Evolutionary conservation across 2,329 filamentous ascomycete genomes (phyloP), one percentile per base, ranked within the genome.

Genomic region (Bipolaris zeicola): DNA sequence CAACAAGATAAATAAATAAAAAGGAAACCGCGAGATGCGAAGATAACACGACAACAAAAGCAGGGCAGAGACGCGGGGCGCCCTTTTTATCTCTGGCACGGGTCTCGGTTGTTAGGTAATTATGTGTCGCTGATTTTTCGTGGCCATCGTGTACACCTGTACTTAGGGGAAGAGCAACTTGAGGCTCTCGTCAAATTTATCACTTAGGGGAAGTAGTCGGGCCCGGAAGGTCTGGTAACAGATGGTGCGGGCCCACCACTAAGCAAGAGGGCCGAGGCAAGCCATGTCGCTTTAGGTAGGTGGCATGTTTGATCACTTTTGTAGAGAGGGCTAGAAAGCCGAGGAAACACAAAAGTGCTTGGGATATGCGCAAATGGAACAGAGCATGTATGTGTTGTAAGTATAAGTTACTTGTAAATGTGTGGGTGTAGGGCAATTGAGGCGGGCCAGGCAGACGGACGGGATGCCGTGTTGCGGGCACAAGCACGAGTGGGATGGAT

Each of bases 61-160:
- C 22, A 52, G 55, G 33, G 43, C 60, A 61, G 55, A 58, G 57
- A 58, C 57, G 64, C 57, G 62, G 64, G 48, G 61, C 5, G 38
- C 11, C 38, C 42, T 57, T 71, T 72, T 72, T 73, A 70, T 72
- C 64, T 65, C 36, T 54, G 59, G 58, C 44, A 45, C 59, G 43
- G 52, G 63, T 61, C 65, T 62, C 62, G 62, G 57, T 39, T 72
- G 64, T 75, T 75, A 75, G 68, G 70, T 75, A 73, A 75, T 73
- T 69, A 44, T 41, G 41, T 60, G 54, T 55, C 51, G 61, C 56
- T 55, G 62, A 65, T 58, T 62, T 65, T 65, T 70, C 55, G 44
- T 57, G 26, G 42, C 38, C 64, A 60, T 66, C 70, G 70, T 62
- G 61, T 68, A 56, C 37, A 70, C 60, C 64, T 73, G 67, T 68